Base-by-base conservation (phyloP, 2,329 filamentous ascomycete species). In the Aureobasidium sp. region DNA sequence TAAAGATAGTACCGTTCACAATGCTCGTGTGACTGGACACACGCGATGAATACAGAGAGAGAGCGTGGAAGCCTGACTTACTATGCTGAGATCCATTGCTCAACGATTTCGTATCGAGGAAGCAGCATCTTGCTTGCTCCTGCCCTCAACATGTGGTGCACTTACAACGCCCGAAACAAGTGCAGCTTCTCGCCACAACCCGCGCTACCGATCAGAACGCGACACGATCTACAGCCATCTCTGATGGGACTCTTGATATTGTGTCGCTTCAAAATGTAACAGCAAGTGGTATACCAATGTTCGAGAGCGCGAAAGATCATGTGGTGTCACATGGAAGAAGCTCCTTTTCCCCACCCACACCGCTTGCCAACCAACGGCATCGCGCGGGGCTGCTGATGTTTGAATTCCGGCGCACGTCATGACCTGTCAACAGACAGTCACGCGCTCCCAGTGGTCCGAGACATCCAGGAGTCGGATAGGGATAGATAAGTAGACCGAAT, bases 311-410 rank as follows among this genome's bases (percentile, higher is more conserved):
- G 6, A 55, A n/a, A 55, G 10, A 45, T 21, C 27, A 45, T 57
- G 53, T 57, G 11, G 53, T 57, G 41, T 57, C 53, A 57, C 53
- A 57, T 57, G 53, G 13, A 44, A 30, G 16, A 32, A 25, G 53
- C 39, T 36, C 39, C 41, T 4, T 36, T 39, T 36, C 39, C 39
- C 53, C 41, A 44, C 53, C 30, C 53, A 57, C 53, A 57, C 53
- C 53, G 53, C 53, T 36, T 57, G 36, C 29, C 36, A 54, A 21
- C 50, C 50, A 57, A 57, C 53, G 53, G 53, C 39, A 45, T 45
- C 5, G 53, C 53, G 53, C 53, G 53, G 53, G 53, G 53, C 52
- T 54, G 52, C 4, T 5, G 49, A 50, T 6, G 21, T 42, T 44
- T 45, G 53, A 36, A 27, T 27, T 36, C 53, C 53, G 53, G 34